A percentile compares a stretch with the other conserved stretches of the same genome.
phyloP scores from a whole-genome alignment of 345 rosid genomes.

The Geranium rotundifolium region DNA sequence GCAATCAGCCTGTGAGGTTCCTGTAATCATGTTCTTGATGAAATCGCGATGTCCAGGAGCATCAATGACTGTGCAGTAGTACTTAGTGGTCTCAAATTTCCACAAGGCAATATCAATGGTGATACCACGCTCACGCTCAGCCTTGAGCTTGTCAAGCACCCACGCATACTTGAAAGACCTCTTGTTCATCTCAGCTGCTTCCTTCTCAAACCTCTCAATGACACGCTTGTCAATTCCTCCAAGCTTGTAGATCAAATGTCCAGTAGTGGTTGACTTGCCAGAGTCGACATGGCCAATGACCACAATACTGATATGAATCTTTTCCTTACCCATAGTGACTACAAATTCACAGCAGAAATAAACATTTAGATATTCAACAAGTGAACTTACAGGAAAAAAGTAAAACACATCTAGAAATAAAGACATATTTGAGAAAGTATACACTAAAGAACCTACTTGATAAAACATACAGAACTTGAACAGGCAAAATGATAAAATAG shows the following conservation, averaged over 20 bases:
- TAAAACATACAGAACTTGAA: too few species aligned
- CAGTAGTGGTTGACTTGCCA: conserved; percentile 62
- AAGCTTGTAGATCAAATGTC: conserved; percentile 73
- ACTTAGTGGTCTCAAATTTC: conserved; percentile 67
- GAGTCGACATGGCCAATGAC: conserved; percentile 32
- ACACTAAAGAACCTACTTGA: too few species aligned
- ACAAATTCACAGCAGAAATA: too few species aligned
- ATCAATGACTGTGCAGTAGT: conserved; percentile 70
- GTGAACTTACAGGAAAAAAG: too few species aligned
- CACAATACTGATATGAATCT: conserved; percentile 17
- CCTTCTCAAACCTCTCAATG: conserved; percentile 71
- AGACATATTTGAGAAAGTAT: too few species aligned
- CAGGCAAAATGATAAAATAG: too few species aligned
- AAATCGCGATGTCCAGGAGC: conserved; percentile 77
- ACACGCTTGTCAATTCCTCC: conserved; percentile 83
- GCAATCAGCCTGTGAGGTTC: conserved; percentile 76
- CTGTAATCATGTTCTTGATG: conserved; percentile 76
- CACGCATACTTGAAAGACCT: conserved; percentile 77
- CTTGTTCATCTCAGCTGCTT: conserved; percentile 77
- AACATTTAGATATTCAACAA: too few species aligned
- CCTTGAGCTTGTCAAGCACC: conserved; percentile 78
- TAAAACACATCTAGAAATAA: too few species aligned
- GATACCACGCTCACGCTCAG: conserved; percentile 76
- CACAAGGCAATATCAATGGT: conserved; percentile 63
- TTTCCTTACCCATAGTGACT: conserved; percentile 22